Evolutionary conservation across 192 early-diverging fungal genomes (phyloP).

Genomic region (Gonapodya prolifera): DNA sequence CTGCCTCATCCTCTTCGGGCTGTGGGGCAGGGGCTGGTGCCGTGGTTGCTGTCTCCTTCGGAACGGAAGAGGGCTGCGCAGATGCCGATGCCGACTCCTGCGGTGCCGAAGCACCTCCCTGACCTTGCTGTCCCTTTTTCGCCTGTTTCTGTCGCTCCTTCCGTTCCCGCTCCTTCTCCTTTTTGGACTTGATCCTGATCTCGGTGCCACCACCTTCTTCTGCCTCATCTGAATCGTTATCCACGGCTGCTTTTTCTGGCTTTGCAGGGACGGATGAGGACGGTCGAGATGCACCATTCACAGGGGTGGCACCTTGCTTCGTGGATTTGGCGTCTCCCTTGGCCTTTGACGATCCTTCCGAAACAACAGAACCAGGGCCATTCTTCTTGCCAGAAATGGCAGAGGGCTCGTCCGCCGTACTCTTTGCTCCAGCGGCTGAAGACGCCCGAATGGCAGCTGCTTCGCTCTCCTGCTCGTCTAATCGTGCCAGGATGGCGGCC

Average conservation of each 20-base stretch:
- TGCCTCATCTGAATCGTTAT: slow-evolving; percentile 14
- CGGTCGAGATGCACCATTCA: slow-evolving; percentile 9
- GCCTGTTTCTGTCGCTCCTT: slow-evolving; percentile 59
- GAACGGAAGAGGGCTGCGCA: slow-evolving; percentile 17
- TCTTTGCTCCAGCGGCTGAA: background rate
- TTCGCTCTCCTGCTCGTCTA: slow-evolving; percentile 9
- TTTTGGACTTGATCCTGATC: slow-evolving; percentile 59
- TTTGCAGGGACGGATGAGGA: slow-evolving; percentile 3
- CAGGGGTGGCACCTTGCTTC: too few species aligned
- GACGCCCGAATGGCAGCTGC: background rate
- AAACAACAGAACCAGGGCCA: background rate
- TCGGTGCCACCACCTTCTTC: slow-evolving; percentile 28
- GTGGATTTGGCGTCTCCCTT: background rate
- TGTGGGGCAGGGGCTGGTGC: background rate
- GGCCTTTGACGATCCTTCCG: background rate
- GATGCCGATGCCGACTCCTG: slow-evolving; percentile 30
- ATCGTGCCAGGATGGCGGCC: slow-evolving; percentile 18
- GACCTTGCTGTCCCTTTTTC: background rate
- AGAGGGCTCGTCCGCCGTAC: background rate
- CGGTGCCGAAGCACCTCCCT: slow-evolving; percentile 27
- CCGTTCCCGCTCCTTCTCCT: slow-evolving; percentile 75
- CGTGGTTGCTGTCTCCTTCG: slow-evolving; percentile 8
- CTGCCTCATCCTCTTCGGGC: background rate
- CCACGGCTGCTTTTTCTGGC: slow-evolving; percentile 9
- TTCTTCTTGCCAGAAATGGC: background rate